A percentile compares a stretch with the other conserved stretches of the same genome.
Conservation (phyloP, 1,139 yeast genomes). For the Candida albicans region DNA sequence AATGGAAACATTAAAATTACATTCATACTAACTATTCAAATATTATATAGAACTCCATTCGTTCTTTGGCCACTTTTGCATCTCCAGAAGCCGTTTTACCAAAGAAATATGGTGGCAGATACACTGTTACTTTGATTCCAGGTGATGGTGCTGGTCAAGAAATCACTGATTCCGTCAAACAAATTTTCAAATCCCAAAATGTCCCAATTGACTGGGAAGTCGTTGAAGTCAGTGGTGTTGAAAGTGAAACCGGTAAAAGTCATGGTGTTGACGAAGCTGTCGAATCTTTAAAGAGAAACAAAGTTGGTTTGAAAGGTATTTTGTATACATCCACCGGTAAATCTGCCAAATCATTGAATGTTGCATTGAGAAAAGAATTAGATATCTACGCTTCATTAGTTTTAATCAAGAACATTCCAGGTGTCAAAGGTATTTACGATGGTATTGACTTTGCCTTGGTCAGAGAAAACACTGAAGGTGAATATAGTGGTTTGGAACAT, state of each 20-base stretch:
- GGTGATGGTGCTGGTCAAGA: constrained; percentile 98
- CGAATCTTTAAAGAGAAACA: constrained; percentile 89
- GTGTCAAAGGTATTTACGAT: constrained; percentile 85
- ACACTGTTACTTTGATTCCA: constrained; percentile 89
- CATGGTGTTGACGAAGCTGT: constrained; percentile 79
- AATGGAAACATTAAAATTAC: background rate
- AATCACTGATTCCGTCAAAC: constrained; percentile 89
- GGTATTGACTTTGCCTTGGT: constrained; percentile 91
- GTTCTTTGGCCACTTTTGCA: constrained; percentile 52
- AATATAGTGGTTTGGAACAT: constrained; percentile 97
- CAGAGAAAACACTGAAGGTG: constrained; percentile 98
- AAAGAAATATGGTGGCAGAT: constrained; percentile 92
- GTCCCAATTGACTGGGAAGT: constrained; percentile 96
- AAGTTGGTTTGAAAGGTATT: constrained; percentile 95
- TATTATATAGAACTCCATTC: constrained; percentile 33
- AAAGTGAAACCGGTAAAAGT: constrained; percentile 52
- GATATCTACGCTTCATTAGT: constrained; percentile 95
- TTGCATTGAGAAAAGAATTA: constrained; percentile 93
- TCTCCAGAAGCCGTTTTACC: constrained; percentile 68
- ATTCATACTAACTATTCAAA: constrained; percentile 14
- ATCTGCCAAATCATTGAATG: constrained; percentile 71
- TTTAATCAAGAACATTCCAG: constrained; percentile 90
- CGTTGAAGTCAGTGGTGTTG: constrained; percentile 82
- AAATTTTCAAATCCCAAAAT: constrained; percentile 79
- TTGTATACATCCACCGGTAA: constrained; percentile 82